Evolutionary conservation across 2,329 filamentous ascomycete genomes (phyloP).

Genomic region (Acrocalymma vagum): DNA sequence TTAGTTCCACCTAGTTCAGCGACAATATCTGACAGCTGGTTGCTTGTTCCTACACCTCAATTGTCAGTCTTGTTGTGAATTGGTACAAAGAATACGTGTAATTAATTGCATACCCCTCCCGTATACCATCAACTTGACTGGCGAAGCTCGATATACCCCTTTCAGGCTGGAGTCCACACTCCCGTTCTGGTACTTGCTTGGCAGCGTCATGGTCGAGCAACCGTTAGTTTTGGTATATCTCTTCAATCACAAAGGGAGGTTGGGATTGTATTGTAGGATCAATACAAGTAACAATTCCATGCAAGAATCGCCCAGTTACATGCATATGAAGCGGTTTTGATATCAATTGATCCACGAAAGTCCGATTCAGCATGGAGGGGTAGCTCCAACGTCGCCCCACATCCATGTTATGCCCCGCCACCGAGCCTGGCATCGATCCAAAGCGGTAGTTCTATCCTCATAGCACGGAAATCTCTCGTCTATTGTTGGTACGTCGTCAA

Average conservation of each 20-base stretch:
- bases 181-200: slow-evolving; percentile 44
- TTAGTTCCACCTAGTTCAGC: slow-evolving; percentile 51
- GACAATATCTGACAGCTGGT: slow-evolving; percentile 40
- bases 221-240: neutral
- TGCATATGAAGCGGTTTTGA: slow-evolving; percentile 6
- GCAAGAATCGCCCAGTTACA: no score
- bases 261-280: slow-evolving; percentile 1
- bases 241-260: slow-evolving; percentile 1
- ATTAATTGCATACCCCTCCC: slow-evolving; percentile 36
- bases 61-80: no score
- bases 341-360: slow-evolving; percentile 10
- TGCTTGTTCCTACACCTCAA: slow-evolving; percentile 35
- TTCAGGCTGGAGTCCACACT: slow-evolving; percentile 41
- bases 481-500: neutral
- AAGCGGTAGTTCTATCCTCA: slow-evolving; percentile 30
- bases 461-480: slow-evolving; percentile 6
- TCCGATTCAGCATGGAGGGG: slow-evolving; percentile 32
- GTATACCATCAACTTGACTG: slow-evolving; percentile 48
- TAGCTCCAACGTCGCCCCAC: slow-evolving; percentile 39
- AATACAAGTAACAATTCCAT: no score
- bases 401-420: slow-evolving; percentile 38
- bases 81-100: no score
- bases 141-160: slow-evolving; percentile 46
- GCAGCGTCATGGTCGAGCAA: slow-evolving; percentile 37
- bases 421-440: slow-evolving; percentile 20